phyloP scores from a whole-genome alignment of 2,329 filamentous ascomycete genomes.

The Aspergillus brunneoviolaceus region DNA sequence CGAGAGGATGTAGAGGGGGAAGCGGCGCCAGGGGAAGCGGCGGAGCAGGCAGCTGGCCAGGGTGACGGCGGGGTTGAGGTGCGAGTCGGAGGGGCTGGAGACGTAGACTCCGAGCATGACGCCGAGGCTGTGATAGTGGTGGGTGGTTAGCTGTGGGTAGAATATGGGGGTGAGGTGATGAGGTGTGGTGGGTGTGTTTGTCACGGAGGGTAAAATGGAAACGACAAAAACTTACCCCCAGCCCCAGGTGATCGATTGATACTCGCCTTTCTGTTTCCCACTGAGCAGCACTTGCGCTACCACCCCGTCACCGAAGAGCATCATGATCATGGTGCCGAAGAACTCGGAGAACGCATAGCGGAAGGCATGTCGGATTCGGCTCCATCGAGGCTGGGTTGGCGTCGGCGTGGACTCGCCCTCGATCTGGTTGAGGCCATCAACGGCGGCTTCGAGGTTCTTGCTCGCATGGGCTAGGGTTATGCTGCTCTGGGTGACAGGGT shows the following conservation, averaged over 20 bases:
- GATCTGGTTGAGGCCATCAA: background rate
- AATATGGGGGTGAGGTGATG: background rate
- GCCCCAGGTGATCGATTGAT: slow-evolving; percentile 55
- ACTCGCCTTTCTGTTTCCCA: slow-evolving; percentile 43
- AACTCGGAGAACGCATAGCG: slow-evolving; percentile 67
- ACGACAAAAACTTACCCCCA: slow-evolving; percentile 41
- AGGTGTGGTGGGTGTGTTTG: too few species aligned
- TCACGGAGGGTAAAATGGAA: slow-evolving; percentile 2
- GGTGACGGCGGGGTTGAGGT: slow-evolving; percentile 71
- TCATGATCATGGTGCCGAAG: slow-evolving; percentile 65
- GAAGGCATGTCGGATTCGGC: slow-evolving; percentile 50
- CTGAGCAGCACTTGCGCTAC: slow-evolving; percentile 68
- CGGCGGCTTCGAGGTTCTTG: background rate
- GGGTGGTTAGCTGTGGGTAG: slow-evolving; percentile 5
- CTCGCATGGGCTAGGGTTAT: background rate
- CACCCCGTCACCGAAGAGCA: slow-evolving; percentile 70
- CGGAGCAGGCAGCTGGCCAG: slow-evolving; percentile 68
- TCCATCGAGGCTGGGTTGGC: slow-evolving; percentile 49
- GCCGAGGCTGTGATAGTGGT: slow-evolving; percentile 50
- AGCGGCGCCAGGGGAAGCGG: slow-evolving; percentile 66
- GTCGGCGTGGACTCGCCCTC: slow-evolving; percentile 3
- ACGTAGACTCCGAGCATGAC: slow-evolving; percentile 69
- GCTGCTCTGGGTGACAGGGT: background rate
- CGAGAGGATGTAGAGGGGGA: slow-evolving; percentile 66
- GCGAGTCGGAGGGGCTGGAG: slow-evolving; percentile 60